These are phyloP conservation scores for Gossypium rotundifolium DNA, from an alignment of 345 rosid species.

Conservation along the genomic window DNA sequence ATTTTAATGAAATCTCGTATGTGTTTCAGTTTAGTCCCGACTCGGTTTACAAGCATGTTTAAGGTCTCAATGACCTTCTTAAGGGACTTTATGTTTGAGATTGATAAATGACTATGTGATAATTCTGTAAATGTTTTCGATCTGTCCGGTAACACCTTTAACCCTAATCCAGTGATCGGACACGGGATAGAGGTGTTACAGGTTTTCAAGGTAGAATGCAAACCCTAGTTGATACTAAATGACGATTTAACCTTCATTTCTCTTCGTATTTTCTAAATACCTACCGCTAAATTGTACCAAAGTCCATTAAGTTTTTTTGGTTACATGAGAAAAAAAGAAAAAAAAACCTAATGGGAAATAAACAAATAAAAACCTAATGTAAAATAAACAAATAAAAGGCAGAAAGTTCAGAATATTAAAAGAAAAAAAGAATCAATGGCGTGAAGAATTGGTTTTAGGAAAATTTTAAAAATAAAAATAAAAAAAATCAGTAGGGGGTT, in stretches of 20 bases:
- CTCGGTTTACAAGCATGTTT: too few relatives aligned
- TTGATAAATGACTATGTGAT: too few relatives aligned
- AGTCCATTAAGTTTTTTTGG: neutral
- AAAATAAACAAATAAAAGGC: neutral
- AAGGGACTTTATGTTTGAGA: too few relatives aligned
- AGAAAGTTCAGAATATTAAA: neutral
- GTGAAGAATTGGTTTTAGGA: neutral
- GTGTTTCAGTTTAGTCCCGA: too few relatives aligned
- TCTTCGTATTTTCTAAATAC: neutral
- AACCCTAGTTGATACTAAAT: slow-evolving; percentile 19
- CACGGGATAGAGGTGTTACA: too few relatives aligned
- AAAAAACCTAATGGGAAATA: too few relatives aligned
- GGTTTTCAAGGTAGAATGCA: neutral
- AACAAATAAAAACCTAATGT: neutral
- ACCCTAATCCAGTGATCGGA: too few relatives aligned
- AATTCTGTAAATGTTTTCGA: too few relatives aligned
- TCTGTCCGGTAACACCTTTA: too few relatives aligned
- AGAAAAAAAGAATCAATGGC: neutral
- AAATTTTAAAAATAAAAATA: too few relatives aligned
- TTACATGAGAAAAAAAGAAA: neutral
- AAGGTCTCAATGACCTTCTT: too few relatives aligned
- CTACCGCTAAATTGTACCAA: neutral
- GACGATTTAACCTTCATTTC: neutral
- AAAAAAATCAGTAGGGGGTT: neutral
- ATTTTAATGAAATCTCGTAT: too few relatives aligned